phyloP scores from a whole-genome alignment of 306 rosid genomes.

The Cicer bijugum region DNA sequence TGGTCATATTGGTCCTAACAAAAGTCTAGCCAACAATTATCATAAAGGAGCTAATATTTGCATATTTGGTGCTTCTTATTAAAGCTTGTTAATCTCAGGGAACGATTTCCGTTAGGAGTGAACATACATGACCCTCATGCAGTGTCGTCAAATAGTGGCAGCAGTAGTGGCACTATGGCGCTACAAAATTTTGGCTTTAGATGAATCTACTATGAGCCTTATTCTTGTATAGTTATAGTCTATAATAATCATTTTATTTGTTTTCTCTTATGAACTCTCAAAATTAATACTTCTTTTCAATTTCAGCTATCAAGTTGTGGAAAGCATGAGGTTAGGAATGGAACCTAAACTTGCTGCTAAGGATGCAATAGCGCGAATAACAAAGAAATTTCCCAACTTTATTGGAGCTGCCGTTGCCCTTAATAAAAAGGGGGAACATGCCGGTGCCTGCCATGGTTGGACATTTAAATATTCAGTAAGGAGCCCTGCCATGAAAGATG shows the following conservation, averaged over 20 bases:
- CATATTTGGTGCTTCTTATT: background rate
- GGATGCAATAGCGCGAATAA: slow-evolving; percentile 80
- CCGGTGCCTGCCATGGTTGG: slow-evolving; percentile 97
- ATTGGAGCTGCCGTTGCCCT: slow-evolving; percentile 87
- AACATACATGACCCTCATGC: slow-evolving; percentile 18
- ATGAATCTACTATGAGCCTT: background rate
- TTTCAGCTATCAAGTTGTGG: slow-evolving; percentile 95
- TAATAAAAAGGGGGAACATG: slow-evolving; percentile 73
- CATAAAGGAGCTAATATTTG: background rate
- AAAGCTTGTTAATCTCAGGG: slow-evolving; percentile 19
- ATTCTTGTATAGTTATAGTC: background rate
- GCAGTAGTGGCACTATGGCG: too few species aligned
- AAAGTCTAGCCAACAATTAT: slow-evolving; percentile 13
- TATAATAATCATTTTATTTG: background rate
- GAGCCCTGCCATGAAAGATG: slow-evolving; percentile 72
- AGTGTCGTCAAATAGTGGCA: background rate
- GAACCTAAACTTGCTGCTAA: slow-evolving; percentile 79
- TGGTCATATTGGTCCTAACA: background rate
- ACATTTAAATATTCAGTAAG: slow-evolving; percentile 85
- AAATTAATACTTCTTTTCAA: slow-evolving; percentile 26
- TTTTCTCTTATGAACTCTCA: slow-evolving; percentile 22
- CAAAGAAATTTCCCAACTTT: slow-evolving; percentile 72
- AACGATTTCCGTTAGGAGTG: background rate
- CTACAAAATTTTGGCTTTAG: too few species aligned
- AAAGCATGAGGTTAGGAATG: slow-evolving; percentile 93